These are phyloP conservation scores for Tetrahymena thermophila DNA, from an alignment of 73 alveolate genomes.

Conservation along the genomic window DNA sequence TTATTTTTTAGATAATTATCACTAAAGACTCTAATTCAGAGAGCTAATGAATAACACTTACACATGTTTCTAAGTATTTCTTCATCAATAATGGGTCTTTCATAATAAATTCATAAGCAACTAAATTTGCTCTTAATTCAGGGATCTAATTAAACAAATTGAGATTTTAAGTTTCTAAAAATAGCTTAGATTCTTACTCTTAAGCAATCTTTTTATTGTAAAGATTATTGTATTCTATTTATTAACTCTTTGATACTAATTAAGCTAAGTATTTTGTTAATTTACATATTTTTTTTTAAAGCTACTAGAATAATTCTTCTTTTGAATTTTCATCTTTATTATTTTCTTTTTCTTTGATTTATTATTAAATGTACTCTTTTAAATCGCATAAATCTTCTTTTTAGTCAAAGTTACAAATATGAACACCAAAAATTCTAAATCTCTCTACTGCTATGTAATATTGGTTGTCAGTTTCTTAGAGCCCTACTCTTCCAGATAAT, in stretches of 20 bases:
- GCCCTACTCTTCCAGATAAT: not conserved
- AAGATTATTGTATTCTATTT: not conserved
- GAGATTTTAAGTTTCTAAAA: not conserved
- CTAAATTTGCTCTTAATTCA: not conserved
- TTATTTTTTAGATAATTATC: not conserved
- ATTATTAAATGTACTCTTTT: not conserved
- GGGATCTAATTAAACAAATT: not conserved
- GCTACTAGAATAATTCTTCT: not conserved
- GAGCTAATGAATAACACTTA: not conserved
- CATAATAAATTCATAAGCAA: not conserved
- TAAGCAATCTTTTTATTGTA: not conserved
- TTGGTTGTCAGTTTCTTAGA: not conserved
- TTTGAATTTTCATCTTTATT: not conserved
- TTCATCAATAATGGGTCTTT: not conserved
- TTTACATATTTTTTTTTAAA: not conserved
- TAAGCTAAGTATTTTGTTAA: not conserved
- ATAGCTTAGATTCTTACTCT: not conserved
- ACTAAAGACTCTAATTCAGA: not conserved
- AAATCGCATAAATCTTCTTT: not conserved
- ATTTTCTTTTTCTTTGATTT: not conserved
- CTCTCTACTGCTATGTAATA: not conserved
- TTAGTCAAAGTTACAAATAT: not conserved
- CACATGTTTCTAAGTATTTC: not conserved
- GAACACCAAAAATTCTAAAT: not conserved
- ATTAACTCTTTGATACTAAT: not conserved